Evolutionary conservation across 305 asterid genomes (phyloP).

Genomic region (Solanum hybrid): DNA sequence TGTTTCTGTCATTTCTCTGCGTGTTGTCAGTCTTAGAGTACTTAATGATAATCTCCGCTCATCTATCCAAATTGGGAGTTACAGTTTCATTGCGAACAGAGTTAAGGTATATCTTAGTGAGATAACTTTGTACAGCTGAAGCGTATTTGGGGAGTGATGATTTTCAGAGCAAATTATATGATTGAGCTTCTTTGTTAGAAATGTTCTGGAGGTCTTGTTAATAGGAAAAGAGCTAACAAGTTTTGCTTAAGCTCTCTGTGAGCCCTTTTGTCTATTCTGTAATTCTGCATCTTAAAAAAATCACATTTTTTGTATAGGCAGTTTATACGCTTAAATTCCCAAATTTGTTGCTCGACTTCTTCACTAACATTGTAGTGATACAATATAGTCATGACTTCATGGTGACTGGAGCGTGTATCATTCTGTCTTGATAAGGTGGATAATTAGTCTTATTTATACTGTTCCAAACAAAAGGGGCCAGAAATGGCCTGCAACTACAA

Average conservation of each 20-base stretch:
- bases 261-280: not conserved
- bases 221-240: not conserved
- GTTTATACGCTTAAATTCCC: not conserved
- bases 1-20: not conserved
- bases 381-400: not conserved
- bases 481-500: not conserved
- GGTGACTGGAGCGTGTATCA: not conserved
- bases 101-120: not conserved
- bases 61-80: not conserved
- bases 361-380: not conserved
- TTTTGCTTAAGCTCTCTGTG: not conserved
- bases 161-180: not conserved
- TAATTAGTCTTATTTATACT: not conserved
- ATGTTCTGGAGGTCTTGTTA: not conserved
- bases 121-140: not conserved
- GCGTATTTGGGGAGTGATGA: not conserved
- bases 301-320: not conserved
- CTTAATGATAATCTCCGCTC: not conserved
- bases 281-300: not conserved
- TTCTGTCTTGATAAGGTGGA: not conserved
- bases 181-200: not conserved
- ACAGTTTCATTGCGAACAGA: not conserved
- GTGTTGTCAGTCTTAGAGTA: not conserved
- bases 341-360: not conserved
- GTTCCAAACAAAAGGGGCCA: not conserved